Evolutionary conservation across 2,329 filamentous ascomycete species (phyloP).

Genomic region (Apiospora marii): DNA sequence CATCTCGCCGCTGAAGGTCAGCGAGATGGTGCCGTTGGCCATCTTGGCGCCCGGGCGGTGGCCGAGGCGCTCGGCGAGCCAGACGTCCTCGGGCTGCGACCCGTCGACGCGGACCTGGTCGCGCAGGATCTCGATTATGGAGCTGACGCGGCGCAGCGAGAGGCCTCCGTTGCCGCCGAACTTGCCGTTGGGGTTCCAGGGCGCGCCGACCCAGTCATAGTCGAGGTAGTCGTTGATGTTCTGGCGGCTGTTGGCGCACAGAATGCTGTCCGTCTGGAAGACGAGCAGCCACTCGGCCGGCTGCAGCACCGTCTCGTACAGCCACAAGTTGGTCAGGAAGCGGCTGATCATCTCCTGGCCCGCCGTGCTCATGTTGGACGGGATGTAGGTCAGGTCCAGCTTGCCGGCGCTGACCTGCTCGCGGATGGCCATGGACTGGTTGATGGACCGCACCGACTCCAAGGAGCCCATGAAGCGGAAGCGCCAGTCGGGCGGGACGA

Average conservation of each 20-base stretch:
- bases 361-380: conserved; percentile 57
- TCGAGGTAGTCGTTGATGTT: conserved; percentile 58
- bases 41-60: conserved; percentile 56
- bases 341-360: conserved; percentile 60
- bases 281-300: conserved; percentile 62
- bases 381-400: conserved; percentile 60
- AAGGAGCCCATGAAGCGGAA: conserved; percentile 63
- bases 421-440: conserved; percentile 54
- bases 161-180: conserved; percentile 62
- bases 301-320: conserved; percentile 58
- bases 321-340: conserved; percentile 59
- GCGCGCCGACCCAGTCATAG: conserved; percentile 63
- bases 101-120: conserved; percentile 53
- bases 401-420: conserved; percentile 53
- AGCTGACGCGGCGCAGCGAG: conserved; percentile 59
- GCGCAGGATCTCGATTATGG: conserved; percentile 59
- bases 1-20: conserved; percentile 61
- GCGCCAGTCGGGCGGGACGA: conserved; percentile 64
- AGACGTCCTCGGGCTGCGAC: conserved; percentile 63
- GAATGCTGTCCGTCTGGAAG: conserved; percentile 63
- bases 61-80: conserved; percentile 61
- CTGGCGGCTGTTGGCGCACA: conserved; percentile 59
- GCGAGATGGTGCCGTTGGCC: conserved; percentile 58
- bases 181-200: conserved; percentile 51
- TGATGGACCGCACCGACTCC: conserved; percentile 54